Evolutionary conservation across 257 asterid species (phyloP).

Genomic region (Rauvolfia tetraphylla): DNA sequence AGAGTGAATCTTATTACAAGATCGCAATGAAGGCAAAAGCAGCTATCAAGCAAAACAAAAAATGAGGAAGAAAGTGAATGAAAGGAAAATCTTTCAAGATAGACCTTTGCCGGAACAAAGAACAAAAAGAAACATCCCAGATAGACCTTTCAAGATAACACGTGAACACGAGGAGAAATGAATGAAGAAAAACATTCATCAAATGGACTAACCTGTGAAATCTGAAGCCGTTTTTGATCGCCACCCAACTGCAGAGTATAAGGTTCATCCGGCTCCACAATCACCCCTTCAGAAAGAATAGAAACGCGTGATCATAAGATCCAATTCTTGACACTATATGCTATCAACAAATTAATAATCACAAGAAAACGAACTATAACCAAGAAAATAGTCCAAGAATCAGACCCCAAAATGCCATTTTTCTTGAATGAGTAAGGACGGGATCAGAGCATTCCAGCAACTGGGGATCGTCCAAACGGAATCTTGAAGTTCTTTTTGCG

Average conservation of each 20-base stretch:
- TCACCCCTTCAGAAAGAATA: constrained; percentile 1
- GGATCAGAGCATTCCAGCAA: too few relatives aligned
- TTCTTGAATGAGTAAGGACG: neutral
- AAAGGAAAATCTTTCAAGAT: too few relatives aligned
- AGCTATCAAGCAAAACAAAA: too few relatives aligned
- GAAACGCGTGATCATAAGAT: neutral
- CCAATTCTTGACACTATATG: neutral
- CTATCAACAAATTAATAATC: too few relatives aligned
- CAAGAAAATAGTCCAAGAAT: neutral
- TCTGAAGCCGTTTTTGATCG: neutral
- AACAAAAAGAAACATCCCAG: neutral
- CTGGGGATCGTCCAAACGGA: too few relatives aligned
- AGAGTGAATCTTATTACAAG: too few relatives aligned
- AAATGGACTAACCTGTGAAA: constrained; percentile 1
- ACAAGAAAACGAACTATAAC: neutral
- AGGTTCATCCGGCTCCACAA: neutral
- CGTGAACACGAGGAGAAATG: neutral
- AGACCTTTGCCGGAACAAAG: neutral
- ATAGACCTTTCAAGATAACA: neutral
- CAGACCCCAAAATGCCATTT: constrained; percentile 15
- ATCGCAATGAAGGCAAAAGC: neutral
- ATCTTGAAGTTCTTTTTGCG: too few relatives aligned
- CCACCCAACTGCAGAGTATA: neutral
- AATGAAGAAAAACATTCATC: too few relatives aligned
- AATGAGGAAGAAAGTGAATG: too few relatives aligned